Evolutionary conservation across 2,329 filamentous ascomycete genomes (phyloP).

Genomic region (Colletotrichum sp.): DNA sequence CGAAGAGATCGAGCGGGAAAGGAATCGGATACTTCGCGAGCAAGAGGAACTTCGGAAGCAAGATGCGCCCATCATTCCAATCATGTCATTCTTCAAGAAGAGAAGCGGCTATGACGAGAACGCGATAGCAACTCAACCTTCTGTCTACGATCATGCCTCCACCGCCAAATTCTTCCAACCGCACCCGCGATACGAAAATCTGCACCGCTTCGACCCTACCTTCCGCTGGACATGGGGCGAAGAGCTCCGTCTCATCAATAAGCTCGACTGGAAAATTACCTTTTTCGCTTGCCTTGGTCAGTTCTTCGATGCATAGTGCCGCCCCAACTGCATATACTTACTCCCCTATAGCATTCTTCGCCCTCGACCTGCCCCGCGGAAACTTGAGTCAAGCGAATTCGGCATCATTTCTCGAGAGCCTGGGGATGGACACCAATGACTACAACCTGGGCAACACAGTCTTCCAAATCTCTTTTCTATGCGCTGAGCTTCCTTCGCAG

Average conservation of each 20-base stretch:
- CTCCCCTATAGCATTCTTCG: conserved; percentile 23
- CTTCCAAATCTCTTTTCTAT: conserved; percentile 58
- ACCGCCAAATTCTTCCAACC: conserved; percentile 40
- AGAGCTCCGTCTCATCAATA: conserved; percentile 31
- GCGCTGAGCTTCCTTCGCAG: conserved; percentile 66
- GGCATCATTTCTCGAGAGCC: conserved; percentile 42
- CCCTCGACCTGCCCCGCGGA: conserved; percentile 27
- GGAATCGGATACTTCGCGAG: conserved; percentile 4
- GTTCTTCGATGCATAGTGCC: not conserved
- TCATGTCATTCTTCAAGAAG: conserved; percentile 27
- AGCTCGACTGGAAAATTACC: conserved; percentile 31
- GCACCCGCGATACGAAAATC: conserved; percentile 35
- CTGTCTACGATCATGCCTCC: conserved; percentile 49
- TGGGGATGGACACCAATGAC: conserved; percentile 40
- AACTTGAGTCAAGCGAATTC: conserved; percentile 30
- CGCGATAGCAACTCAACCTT: conserved; percentile 43
- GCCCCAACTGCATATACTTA: accelerated
- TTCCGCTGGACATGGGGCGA: conserved; percentile 38
- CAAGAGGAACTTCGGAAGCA: conserved; percentile 26
- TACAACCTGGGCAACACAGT: conserved; percentile 62
- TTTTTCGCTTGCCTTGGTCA: conserved; percentile 22
- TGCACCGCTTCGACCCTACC: conserved; percentile 35
- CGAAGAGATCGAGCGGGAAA: conserved; percentile 10
- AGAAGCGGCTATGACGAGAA: conserved; percentile 22
- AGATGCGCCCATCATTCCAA: conserved; percentile 25